Conservation (phyloP, 768 basidiomycete species). For the Cantharellus cinnabarinus region DNA sequence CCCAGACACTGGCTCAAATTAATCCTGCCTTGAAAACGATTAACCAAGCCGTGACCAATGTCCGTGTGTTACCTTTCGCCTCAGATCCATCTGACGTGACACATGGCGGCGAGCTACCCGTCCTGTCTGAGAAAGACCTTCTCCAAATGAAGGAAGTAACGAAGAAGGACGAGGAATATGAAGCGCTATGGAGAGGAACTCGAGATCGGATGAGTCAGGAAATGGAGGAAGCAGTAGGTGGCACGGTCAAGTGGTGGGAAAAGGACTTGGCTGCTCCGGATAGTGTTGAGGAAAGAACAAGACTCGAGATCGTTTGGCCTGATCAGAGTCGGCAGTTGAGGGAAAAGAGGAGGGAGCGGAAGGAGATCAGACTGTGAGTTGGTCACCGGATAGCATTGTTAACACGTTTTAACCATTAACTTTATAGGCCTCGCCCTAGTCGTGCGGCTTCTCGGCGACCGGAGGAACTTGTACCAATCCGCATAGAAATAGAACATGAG, state of each 20-base stretch:
- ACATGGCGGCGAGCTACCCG: constrained; percentile 21
- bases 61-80: constrained; percentile 39
- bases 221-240: constrained; percentile 7
- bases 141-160: constrained; percentile 39
- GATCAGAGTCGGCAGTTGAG: constrained; percentile 18
- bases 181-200: constrained; percentile 8
- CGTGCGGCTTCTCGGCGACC: constrained; percentile 20
- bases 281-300: constrained; percentile 19
- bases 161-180: constrained; percentile 31
- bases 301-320: constrained; percentile 37
- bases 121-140: constrained; percentile 32
- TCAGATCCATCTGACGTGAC: constrained; percentile 31
- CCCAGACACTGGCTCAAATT: background rate
- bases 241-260: constrained; percentile 33
- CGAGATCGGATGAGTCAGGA: constrained; percentile 8
- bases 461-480: constrained; percentile 80
- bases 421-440: constrained; percentile 2
- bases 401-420: constrained; percentile 8
- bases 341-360: constrained; percentile 27
- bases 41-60: constrained; percentile 36
- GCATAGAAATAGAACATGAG: constrained; percentile 93
- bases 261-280: constrained; percentile 26
- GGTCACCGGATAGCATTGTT: constrained; percentile 1
- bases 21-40: constrained; percentile 12
- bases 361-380: constrained; percentile 67